A percentile compares a stretch with the other conserved stretches of the same genome.
phyloP scores from a whole-genome alignment of 139 green algal genomes.

The Asterochloris erici region DNA sequence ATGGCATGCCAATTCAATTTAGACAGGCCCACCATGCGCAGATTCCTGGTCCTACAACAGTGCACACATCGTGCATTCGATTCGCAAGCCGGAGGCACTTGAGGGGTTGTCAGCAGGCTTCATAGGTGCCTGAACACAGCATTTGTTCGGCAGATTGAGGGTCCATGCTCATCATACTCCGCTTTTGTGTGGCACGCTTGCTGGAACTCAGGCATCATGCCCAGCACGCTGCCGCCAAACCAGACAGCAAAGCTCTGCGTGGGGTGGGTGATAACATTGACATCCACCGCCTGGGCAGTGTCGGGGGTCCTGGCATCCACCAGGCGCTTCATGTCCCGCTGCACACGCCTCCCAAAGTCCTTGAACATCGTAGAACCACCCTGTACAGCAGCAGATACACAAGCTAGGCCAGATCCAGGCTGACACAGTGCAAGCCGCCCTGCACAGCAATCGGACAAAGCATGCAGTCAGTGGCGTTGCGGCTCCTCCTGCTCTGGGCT shows the following conservation, averaged over 20 bases:
- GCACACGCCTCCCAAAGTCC: conserved; percentile 65
- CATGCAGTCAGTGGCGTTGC: too few relatives aligned
- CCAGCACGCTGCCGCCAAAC: conserved; percentile 75
- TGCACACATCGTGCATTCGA: too few relatives aligned
- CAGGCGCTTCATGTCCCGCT: conserved; percentile 54
- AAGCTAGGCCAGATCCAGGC: neutral
- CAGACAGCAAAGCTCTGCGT: conserved; percentile 64
- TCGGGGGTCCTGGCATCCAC: conserved; percentile 41
- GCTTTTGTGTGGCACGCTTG: conserved; percentile 38
- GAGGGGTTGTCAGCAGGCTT: neutral
- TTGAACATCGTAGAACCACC: conserved; percentile 77
- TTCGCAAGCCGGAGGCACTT: too few relatives aligned
- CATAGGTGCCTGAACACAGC: conserved; percentile 13
- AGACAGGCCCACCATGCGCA: too few relatives aligned
- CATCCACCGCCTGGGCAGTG: conserved; percentile 28
- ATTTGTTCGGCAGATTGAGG: conserved; percentile 59
- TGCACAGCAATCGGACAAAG: too few relatives aligned
- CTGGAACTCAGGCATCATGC: conserved; percentile 47
- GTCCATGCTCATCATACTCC: conserved; percentile 71
- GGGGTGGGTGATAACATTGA: conserved; percentile 59
- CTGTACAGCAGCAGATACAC: conserved; percentile 15
- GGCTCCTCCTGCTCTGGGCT: too few relatives aligned
- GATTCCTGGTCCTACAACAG: too few relatives aligned
- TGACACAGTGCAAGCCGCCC: neutral
- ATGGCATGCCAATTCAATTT: too few relatives aligned